phyloP scores from a whole-genome alignment of 345 rosid genomes.

The Eucalyptus erythrocorys region DNA sequence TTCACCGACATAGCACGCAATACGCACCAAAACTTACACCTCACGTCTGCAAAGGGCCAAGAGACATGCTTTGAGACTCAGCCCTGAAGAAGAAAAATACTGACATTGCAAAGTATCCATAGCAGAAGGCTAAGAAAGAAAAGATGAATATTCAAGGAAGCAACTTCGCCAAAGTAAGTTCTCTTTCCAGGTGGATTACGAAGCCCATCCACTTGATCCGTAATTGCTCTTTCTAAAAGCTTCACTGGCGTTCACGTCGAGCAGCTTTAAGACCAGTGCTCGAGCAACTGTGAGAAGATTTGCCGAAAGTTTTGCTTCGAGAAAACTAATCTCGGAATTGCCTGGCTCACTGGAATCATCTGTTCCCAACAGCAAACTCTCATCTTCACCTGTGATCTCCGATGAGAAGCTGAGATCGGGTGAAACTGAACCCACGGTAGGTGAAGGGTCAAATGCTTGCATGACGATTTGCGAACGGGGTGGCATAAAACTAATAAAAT shows the following conservation, averaged over 20 bases:
- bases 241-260: slow-evolving; percentile 9
- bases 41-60: slow-evolving; percentile 17
- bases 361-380: not conserved
- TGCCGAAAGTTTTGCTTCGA: slow-evolving; percentile 4
- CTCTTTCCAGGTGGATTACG: slow-evolving; percentile 5
- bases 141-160: not conserved
- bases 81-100: not conserved
- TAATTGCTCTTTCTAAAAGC: slow-evolving; percentile 13
- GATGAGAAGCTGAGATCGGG: not conserved
- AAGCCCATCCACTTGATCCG: not conserved
- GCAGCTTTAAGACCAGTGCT: slow-evolving; percentile 3
- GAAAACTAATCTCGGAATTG: not conserved
- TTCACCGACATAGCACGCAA: no score
- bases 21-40: not conserved
- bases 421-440: not conserved
- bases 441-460: not conserved
- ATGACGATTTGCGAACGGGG: not conserved
- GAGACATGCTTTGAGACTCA: not conserved
- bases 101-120: slow-evolving; percentile 1
- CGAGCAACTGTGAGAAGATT: slow-evolving; percentile 13
- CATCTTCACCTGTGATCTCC: not conserved
- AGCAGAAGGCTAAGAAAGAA: not conserved
- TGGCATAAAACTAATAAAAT: not conserved
- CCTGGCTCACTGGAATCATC: not conserved
- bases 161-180: not conserved